phyloP scores from a whole-genome alignment of 129 eudicot genomes.

The Scalesia atractyloides region DNA sequence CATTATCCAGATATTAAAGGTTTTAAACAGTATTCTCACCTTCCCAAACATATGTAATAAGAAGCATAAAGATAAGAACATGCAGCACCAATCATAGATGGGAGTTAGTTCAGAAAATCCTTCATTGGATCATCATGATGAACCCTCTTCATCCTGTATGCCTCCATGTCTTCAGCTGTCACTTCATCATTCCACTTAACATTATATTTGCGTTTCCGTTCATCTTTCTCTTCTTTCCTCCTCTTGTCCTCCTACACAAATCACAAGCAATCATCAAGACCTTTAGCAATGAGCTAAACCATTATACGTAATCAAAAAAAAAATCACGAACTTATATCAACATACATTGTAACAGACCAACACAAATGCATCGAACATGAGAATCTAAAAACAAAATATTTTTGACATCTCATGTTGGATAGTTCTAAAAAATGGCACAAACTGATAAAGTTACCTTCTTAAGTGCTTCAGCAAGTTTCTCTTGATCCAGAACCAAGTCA shows the following conservation, averaged over 20 bases:
- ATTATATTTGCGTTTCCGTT: constrained; percentile 77
- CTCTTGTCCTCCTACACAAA: constrained; percentile 59
- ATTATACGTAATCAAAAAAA: not conserved
- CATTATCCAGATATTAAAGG: not conserved
- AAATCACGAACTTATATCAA: not conserved
- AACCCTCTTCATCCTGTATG: constrained; percentile 73
- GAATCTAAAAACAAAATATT: not conserved
- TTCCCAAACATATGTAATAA: not conserved
- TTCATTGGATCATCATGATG: constrained; percentile 85
- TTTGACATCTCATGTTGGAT: not conserved
- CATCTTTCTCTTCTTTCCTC: constrained; percentile 81
- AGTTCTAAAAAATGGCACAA: not conserved
- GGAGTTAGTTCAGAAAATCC: constrained; percentile 48
- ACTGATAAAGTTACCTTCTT: constrained; percentile 50
- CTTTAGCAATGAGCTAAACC: constrained; percentile 2
- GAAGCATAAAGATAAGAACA: constrained; percentile 1
- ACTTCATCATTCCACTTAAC: constrained; percentile 78
- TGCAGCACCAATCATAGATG: not conserved
- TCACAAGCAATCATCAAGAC: not conserved
- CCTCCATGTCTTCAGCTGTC: constrained; percentile 86
- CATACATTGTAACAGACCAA: not conserved
- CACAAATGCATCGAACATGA: not conserved
- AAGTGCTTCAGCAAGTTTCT: constrained; percentile 64
- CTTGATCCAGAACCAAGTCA: constrained; percentile 71
- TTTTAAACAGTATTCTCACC: not conserved